Conservation (phyloP, 78 protist species). For the Dictyostelium intermedium region DNA sequence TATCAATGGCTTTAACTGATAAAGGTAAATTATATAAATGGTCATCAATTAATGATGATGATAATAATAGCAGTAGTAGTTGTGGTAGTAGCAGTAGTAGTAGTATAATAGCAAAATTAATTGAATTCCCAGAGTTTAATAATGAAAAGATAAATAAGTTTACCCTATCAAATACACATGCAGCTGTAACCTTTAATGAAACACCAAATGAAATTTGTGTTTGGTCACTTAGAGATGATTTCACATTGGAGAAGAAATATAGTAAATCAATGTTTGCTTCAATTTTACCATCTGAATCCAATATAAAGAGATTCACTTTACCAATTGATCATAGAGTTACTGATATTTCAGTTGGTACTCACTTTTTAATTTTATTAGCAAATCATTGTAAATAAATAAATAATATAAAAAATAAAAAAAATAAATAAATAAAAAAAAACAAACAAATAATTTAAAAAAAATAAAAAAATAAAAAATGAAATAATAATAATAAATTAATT, state of each 20-base stretch:
- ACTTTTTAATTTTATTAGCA: slow-evolving; percentile 19
- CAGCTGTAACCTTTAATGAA: background rate
- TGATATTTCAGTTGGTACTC: slow-evolving; percentile 46
- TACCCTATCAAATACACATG: slow-evolving; percentile 13
- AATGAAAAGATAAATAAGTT: background rate
- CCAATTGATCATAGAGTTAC: slow-evolving; percentile 34
- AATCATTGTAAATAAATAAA: background rate
- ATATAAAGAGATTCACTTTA: slow-evolving; percentile 10
- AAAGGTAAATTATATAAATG: slow-evolving; percentile 22
- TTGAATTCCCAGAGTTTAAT: background rate
- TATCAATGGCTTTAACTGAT: slow-evolving; percentile 28
- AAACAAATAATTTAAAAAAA: too few relatives aligned
- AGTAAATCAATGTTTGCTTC: background rate
- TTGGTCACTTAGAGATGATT: slow-evolving; percentile 42
- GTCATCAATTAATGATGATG: background rate
- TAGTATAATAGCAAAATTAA: background rate
- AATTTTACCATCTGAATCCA: background rate
- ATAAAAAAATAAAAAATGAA: background rate
- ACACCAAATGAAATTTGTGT: slow-evolving; percentile 18
- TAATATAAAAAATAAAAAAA: background rate
- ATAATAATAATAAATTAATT: background rate
- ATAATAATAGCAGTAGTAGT: background rate
- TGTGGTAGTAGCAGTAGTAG: background rate
- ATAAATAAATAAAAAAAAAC: too few relatives aligned
- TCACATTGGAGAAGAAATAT: background rate